These are phyloP conservation scores for Thelonectria olida DNA, from an alignment of 2,329 filamentous ascomycete species.

Conservation along the genomic window DNA sequence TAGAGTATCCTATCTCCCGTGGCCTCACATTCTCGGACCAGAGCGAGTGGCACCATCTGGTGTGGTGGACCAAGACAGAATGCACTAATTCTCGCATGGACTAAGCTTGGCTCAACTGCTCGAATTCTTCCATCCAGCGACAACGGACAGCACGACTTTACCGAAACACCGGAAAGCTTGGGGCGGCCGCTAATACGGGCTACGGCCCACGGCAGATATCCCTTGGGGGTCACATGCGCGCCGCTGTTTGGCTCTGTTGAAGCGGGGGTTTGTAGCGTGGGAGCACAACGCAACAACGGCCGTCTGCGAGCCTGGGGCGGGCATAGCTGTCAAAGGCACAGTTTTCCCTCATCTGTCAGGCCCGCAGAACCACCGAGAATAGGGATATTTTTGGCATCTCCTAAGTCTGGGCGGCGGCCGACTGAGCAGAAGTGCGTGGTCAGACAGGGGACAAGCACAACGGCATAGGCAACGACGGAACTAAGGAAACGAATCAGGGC, in stretches of 20 bases:
- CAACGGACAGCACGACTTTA: neutral
- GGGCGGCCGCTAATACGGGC: too few relatives aligned
- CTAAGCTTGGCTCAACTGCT: neutral
- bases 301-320: too few relatives aligned
- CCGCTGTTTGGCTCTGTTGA: too few relatives aligned
- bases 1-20: neutral
- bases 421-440: constrained; percentile 8
- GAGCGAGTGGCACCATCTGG: neutral
- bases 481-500: neutral
- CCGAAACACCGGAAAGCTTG: neutral
- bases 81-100: neutral
- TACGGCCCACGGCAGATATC: too few relatives aligned
- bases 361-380: neutral
- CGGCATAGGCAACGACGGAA: neutral
- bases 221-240: neutral
- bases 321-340: neutral
- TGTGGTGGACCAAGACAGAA: neutral
- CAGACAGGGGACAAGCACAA: neutral
- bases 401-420: constrained; percentile 4
- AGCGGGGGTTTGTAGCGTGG: too few relatives aligned
- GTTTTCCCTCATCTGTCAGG: neutral
- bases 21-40: neutral
- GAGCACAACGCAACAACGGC: too few relatives aligned
- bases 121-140: neutral
- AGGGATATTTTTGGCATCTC: neutral